Evolutionary conservation across 2,329 filamentous ascomycete species (phyloP), one percentile per base, ranked within the genome.

Genomic region (Ascochyta lentis): DNA sequence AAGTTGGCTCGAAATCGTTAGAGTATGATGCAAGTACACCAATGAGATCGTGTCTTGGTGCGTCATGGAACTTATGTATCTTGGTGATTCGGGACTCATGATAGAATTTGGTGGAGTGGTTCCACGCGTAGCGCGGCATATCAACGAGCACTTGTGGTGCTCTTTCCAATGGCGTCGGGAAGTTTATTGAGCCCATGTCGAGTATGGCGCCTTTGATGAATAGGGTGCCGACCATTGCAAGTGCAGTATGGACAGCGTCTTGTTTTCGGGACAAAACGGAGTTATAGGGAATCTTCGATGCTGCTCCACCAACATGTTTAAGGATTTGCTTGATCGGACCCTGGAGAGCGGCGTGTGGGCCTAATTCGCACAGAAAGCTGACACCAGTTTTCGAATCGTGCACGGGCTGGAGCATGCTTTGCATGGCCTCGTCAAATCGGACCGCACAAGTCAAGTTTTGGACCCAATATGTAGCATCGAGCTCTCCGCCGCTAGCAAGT

Each of bases 101-200:
- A 62, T 68, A 72, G 47, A 60, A 69, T 4, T 49, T 44, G 15
- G 59, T 61, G 13, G 63, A 59, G 49, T 74, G 70, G 45, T 73
- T 68, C 67, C 69, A 75, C 3, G 66, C 55, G 41, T 74, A 75
- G 3, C 59, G 53, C 2, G 49, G 54, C 1, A 75, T 64, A 24
- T 65, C 64, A 3, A 59, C 59, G 8, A 69, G 49, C 6, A 69
- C 55, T 7, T 59, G 41, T 15, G 63, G 53, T 15, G 42, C 39
- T 26, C 72, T 73, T n/a, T 45, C 46, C 22, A 54, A 19, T 8
- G 54, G 49, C 56, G 51, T 67, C 47, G 50, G 65, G 62, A 62
- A 55, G 60, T 73, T 71, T 27, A 70, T 64, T 19, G 59, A 58
- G 15, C 55, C 58, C 23, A 69, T 59, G 10, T 66, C 61, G 2